Base-by-base conservation (phyloP, 2,329 filamentous ascomycete genomes). In the Alternaria arborescens region DNA sequence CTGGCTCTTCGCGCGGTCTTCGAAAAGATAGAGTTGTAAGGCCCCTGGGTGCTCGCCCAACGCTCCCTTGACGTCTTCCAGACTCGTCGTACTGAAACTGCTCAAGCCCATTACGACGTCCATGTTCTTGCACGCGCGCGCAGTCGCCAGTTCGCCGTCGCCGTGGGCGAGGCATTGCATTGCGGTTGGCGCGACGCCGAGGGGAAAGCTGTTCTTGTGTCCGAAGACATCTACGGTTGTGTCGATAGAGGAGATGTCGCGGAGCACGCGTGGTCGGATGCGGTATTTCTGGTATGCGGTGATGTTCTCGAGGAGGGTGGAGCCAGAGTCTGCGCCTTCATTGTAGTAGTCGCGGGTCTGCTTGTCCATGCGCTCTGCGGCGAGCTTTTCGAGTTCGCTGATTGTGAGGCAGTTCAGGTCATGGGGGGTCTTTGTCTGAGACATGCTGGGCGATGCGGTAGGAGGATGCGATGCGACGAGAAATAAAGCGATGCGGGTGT, bases 51-150 rank as follows among this genome's bases (percentile, higher is more conserved):
- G 65, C 1, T 75, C 69, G 0, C 62, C 66, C 1, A 88, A 74
- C 1, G 77, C 76, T 62, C 83, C 83, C 16, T 85, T 85, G 0
- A 82, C 80, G 12, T 75, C 74, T 47, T 80, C 77, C 18, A 83
- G 74, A 11, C 79, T 75, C 43, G 78, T 77, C 11, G 80, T 82
- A 2, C 80, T 77, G 22, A 79, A 73, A 5, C 75, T 80, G 2
- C 77, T 75, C 58, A 78, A 64, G 4, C 74, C 78, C 75, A 78
- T 80, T 0, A 71, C 77, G 6, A 80, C 61, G 0, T 75, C 73
- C 43, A 77, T 73, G 12, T 72, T 72, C 0, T 76, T 78, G 11
- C 80, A 82, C 3, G 77, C 81, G 34, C 73, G 67, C 12, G 79
- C 79, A 10, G 82, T 74, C 0, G 79, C 80, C 14, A 79, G 70